A percentile compares a stretch with the other conserved stretches of the same genome.
phyloP scores from a whole-genome alignment of 202 grass and related monocot genomes.

The Hordeum pubiflorum region DNA sequence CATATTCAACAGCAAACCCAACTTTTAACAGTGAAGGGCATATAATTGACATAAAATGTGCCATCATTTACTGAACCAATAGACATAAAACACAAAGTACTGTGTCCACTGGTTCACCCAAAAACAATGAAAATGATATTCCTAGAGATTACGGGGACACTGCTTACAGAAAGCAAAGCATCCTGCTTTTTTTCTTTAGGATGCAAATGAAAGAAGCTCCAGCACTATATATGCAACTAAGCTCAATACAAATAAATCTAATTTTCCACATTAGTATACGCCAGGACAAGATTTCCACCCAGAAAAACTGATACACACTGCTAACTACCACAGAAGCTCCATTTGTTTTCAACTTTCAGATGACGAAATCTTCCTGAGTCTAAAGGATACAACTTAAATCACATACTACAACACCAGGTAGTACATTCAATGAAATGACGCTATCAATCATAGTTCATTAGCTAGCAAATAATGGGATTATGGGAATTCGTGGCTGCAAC shows the following conservation, averaged over 20 bases:
- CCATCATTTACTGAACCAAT: constrained; percentile 32
- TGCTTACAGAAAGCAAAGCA: constrained; percentile 10
- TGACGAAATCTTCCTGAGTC: not conserved
- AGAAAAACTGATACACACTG: too few species aligned
- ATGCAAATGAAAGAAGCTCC: not conserved
- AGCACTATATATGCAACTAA: not conserved
- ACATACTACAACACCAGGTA: too few species aligned
- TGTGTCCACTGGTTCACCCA: constrained; percentile 9
- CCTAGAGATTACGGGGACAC: constrained; percentile 18
- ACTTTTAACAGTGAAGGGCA: not conserved
- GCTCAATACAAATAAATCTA: too few species aligned
- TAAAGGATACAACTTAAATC: not conserved
- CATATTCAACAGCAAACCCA: not conserved
- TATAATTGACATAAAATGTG: not conserved
- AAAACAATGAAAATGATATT: constrained; percentile 25
- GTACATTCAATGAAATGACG: too few species aligned
- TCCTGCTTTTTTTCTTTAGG: constrained; percentile 30
- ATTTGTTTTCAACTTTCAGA: not conserved
- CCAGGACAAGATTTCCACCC: too few species aligned
- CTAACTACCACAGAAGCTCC: not conserved
- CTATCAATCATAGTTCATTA: not conserved
- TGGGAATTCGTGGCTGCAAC: not conserved
- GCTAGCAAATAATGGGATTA: not conserved
- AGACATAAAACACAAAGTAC: not conserved
- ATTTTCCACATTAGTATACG: too few species aligned